Evolutionary conservation across 371 early-diverging fungal genomes (phyloP).

Genomic region (Mucor lusitanicus): DNA sequence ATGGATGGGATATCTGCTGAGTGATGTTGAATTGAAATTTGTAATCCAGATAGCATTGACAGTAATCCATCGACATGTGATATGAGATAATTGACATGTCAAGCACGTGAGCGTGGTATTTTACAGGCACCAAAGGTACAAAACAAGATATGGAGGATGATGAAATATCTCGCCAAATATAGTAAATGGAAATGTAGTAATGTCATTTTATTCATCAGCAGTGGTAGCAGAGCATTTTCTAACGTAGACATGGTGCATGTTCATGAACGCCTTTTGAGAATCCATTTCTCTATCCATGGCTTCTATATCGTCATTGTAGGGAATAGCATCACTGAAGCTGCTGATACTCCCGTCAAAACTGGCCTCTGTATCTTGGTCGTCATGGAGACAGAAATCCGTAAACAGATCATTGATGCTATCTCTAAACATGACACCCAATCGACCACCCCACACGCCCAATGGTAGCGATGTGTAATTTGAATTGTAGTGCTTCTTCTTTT

Average conservation of each 20-base stretch:
- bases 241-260: conserved; percentile 12
- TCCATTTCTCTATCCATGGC: conserved; percentile 33
- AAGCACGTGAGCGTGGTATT: not conserved
- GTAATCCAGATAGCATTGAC: not conserved
- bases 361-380: not conserved
- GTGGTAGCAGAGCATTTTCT: not conserved
- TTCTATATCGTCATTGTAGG: conserved; percentile 8
- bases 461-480: conserved; percentile 42
- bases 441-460: conserved; percentile 47
- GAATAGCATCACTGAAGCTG: not conserved
- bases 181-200: too few relatives aligned
- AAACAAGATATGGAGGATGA: too few relatives aligned
- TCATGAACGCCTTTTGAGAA: conserved; percentile 38
- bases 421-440: conserved; percentile 42
- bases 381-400: conserved; percentile 11
- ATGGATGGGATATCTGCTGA: not conserved
- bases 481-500: conserved; percentile 6
- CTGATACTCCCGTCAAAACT: not conserved
- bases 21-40: not conserved
- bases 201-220: not conserved
- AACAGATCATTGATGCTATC: conserved; percentile 36
- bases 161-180: too few relatives aligned
- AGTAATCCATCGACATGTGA: not conserved
- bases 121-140: too few relatives aligned
- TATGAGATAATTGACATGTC: not conserved